Base-by-base conservation (phyloP, 2,329 filamentous ascomycete genomes). In the Fusarium sp. region DNA sequence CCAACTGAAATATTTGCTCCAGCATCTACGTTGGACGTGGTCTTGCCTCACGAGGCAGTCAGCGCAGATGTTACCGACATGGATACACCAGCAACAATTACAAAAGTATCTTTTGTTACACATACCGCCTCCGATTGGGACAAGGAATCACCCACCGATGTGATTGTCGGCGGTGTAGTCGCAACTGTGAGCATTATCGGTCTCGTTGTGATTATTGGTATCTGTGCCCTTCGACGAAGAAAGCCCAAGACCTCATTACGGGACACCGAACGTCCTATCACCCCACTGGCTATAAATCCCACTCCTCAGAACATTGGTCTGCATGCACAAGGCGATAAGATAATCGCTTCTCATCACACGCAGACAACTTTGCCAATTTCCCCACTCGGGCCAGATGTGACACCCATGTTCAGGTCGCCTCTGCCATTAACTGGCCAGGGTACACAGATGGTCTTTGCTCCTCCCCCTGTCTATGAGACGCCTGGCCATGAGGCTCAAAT, bases 261-360 rank as follows among this genome's bases (percentile, higher is more conserved):
- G 14, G 30, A 32, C 30, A 16, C 30, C 1, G 30, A 32, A 29
- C 29, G 30, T 16, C 30, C 8, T 9, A 16, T 34, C 14, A 34
- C 1, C 16, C 32, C 32, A 18, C 14, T 18, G 14, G 32, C 2
- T 2, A 18, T 34, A 34, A 9, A 1, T 2, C 16, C 0, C 8
- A 34, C 32, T 34, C 32, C 32, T 18, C 14, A 18, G 2, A 34
- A 34, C 32, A 34, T 18, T 34, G 32, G 3, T 4, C 34, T n/a
- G 9, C 3, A 37, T 37, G 34, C 34, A n/a, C 34, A n/a, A 6
- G 34, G 18, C 16, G 34, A 37, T 7, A 37, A 4, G 34, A 11
- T n/a, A 11, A 11, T n/a, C 3, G 34, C 34, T 11, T n/a, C 18
- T 4, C 5, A 37, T 37, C 16, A 37, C 3, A 37, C 3, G 18